Conservation (phyloP, 192 early-diverging fungal species). For the Gaertneriomyces sp. region DNA sequence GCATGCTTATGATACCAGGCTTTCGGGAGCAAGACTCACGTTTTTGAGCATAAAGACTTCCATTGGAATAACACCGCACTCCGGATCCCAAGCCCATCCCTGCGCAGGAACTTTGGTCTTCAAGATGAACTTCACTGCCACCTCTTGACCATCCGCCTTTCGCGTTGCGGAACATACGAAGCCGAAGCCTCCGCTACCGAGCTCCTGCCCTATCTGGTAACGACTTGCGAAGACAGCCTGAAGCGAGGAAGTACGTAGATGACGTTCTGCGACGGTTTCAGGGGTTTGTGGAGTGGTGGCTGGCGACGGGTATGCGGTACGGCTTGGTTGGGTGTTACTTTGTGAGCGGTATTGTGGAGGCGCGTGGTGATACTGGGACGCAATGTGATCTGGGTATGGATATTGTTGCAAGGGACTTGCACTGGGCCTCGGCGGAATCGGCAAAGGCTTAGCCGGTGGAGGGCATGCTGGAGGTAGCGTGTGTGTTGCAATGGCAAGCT, state of each 20-base stretch:
- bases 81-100: constrained; percentile 37
- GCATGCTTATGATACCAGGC: constrained; percentile 1
- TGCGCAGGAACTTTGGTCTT: constrained; percentile 33
- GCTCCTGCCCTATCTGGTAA: constrained; percentile 45
- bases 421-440: constrained; percentile 4
- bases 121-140: constrained; percentile 55
- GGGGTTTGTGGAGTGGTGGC: neutral
- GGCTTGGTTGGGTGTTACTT: neutral
- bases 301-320: constrained; percentile 18
- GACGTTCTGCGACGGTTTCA: constrained; percentile 17
- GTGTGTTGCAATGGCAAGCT: constrained; percentile 8
- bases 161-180: constrained; percentile 65
- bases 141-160: constrained; percentile 15
- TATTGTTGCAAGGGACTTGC: neutral
- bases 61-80: constrained; percentile 35
- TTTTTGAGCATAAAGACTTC: constrained; percentile 49
- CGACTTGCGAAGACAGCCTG: constrained; percentile 8
- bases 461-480: constrained; percentile 13
- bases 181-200: constrained; percentile 74
- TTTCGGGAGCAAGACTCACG: constrained; percentile 10
- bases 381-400: neutral
- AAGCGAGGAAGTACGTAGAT: constrained; percentile 7
- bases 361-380: neutral
- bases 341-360: neutral
- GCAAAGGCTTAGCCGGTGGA: constrained; percentile 13